phyloP scores from a whole-genome alignment of 176 grass and related monocot species.

The Rhipidocladum racemiflorum region DNA sequence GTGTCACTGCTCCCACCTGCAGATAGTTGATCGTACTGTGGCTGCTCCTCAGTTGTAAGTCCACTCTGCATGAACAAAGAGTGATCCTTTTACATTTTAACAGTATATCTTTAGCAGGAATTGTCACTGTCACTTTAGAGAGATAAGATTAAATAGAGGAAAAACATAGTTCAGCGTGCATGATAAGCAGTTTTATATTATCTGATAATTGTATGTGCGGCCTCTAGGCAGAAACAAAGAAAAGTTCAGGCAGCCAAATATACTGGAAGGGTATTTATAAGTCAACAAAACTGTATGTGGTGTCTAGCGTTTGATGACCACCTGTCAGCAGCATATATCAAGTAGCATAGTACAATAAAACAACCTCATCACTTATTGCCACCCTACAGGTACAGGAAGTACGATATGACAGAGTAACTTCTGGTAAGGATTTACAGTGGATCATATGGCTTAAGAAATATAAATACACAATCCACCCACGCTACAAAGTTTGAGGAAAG shows the following conservation, averaged over 20 bases:
- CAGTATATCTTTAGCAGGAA: not conserved
- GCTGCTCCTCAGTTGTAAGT: slow-evolving; percentile 19
- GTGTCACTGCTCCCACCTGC: not conserved
- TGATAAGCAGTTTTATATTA: not conserved
- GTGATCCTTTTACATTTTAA: not conserved
- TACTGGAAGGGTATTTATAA: slow-evolving; percentile 10
- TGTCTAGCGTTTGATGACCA: not conserved
- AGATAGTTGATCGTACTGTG: not conserved
- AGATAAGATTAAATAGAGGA: not conserved
- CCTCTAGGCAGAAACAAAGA: not conserved
- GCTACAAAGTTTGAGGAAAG: slow-evolving; percentile 3
- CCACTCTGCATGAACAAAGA: slow-evolving; percentile 33
- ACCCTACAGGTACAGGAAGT: slow-evolving; percentile 3
- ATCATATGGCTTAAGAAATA: not conserved
- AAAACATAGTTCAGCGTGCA: not conserved
- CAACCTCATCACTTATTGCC: not conserved
- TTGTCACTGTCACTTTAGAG: not conserved
- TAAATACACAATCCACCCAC: not conserved
- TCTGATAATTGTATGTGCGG: not conserved
- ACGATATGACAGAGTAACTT: slow-evolving; percentile 3
- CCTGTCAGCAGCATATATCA: slow-evolving; percentile 7
- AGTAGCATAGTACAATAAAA: not conserved
- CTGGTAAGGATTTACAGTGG: not conserved
- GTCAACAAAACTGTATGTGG: not conserved
- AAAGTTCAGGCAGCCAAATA: slow-evolving; percentile 4